These are phyloP conservation scores for Entelexis sorbosivorans DNA, from an alignment of 1,139 yeast species.

Conservation along the genomic window DNA sequence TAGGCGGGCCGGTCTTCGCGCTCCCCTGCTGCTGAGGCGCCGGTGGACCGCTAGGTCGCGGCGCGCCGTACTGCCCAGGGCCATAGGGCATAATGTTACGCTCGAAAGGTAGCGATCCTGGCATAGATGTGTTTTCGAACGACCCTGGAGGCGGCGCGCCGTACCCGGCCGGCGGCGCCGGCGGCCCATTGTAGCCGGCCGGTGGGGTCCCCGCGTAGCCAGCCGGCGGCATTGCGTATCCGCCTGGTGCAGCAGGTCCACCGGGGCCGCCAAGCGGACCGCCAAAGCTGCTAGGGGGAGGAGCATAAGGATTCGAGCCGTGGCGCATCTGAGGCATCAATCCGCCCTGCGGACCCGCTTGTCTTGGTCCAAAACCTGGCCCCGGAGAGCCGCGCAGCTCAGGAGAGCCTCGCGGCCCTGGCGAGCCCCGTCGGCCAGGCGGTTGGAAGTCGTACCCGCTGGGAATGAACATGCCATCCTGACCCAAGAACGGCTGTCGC, in stretches of 20 bases:
- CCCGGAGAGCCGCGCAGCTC: not conserved
- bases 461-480: not conserved
- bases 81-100: not conserved
- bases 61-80: not conserved
- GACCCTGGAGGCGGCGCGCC: not conserved
- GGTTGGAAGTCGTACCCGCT: not conserved
- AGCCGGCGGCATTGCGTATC: not conserved
- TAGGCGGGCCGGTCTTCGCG: conserved; percentile 13
- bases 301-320: not conserved
- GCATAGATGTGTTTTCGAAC: not conserved
- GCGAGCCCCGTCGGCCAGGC: not conserved
- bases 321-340: not conserved
- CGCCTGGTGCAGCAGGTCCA: not conserved
- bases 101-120: not conserved
- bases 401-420: not conserved
- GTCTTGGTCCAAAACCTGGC: not conserved
- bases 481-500: not conserved
- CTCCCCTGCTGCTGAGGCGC: not conserved
- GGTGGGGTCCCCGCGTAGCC: not conserved
- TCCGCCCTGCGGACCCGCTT: not conserved
- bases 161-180: not conserved
- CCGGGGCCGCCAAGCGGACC: not conserved
- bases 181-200: not conserved
- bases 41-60: not conserved
- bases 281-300: not conserved